Evolutionary conservation across 345 rosid genomes (phyloP), one percentile per base, ranked within the genome.

Genomic region (Mangifera indica): DNA sequence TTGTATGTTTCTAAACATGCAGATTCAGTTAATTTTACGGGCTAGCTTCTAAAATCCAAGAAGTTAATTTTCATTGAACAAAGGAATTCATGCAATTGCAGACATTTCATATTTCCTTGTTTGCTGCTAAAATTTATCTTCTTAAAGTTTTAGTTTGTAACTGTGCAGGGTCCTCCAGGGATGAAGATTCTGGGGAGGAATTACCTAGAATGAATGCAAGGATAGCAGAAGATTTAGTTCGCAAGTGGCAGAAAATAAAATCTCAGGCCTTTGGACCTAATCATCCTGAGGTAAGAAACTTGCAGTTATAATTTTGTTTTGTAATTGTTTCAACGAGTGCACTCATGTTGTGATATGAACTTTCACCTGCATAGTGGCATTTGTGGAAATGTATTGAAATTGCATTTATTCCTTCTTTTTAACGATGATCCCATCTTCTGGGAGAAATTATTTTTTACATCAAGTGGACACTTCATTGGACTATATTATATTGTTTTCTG

Each of bases 191-290:
- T 2, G 73, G 80, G 76, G 87, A 82, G 70, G 79, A 82, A 76
- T 69, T 80, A 55, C 91, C 88, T 52, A 87, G 83, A 83, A 90
- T 92, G 95, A 89, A 94, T 84, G 87, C 97, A 53, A 87, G 86
- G 77, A 72, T 84, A 76, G 98, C 97, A 1, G 98, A 94, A 85
- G 83, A 63, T 79, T 69, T 92, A 60, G 95, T 94, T 69, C 80
- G 83, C 71, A 87, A 81, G 80, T 94, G 98, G 97, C 97, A 92
- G 84, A 83, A 82, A 74, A 84, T 92, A 24, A 94, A 94, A 76
- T 87, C 97, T 70, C 86, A 72, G 83, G 97, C 97, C 14, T 87
- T 94, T 78, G 98, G 98, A 69, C 87, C 84, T 25, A 88, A 81
- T 62, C 98, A 87, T 76, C 76, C 93, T 14, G 95, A 91, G 93